Conservation (phyloP, 768 basidiomycete species). For the Macrocybe gigantea region DNA sequence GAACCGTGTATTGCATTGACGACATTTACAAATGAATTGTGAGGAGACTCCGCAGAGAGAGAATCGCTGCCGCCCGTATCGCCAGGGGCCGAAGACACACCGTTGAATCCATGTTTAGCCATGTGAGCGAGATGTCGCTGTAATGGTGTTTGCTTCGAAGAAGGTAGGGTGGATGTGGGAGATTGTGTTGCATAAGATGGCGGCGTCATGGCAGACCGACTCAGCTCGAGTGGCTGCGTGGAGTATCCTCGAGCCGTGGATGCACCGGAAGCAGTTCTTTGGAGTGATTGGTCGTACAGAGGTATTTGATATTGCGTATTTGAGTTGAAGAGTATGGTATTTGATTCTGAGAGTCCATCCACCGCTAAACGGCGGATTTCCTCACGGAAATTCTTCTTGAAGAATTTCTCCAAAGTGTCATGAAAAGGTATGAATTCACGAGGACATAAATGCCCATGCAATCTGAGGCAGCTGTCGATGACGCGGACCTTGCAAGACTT, state of each 20-base stretch:
- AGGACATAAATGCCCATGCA: conserved; percentile 79
- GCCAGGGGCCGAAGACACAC: conserved; percentile 72
- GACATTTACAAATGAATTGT: conserved; percentile 72
- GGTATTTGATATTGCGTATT: conserved; percentile 42
- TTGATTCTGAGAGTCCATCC: conserved; percentile 47
- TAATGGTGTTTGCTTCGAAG: conserved; percentile 62
- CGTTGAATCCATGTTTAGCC: conserved; percentile 77
- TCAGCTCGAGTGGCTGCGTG: conserved; percentile 50
- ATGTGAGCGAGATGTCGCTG: conserved; percentile 79
- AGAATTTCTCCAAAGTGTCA: conserved; percentile 80
- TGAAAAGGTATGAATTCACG: conserved; percentile 92
- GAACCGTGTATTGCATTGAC: conserved; percentile 42
- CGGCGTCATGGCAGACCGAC: conserved; percentile 37
- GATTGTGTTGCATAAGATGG: conserved; percentile 37
- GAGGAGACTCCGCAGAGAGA: conserved; percentile 61
- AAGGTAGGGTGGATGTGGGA: conserved; percentile 19
- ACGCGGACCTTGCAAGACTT: conserved; percentile 52
- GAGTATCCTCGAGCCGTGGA: conserved; percentile 40
- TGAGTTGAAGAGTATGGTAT: conserved; percentile 25
- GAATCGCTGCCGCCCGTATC: conserved; percentile 51
- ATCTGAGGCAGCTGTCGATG: conserved; percentile 77
- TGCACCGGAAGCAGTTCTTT: conserved; percentile 39
- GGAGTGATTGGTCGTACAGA: conserved; percentile 42
- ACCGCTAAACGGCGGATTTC: conserved; percentile 70
- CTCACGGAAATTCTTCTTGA: conserved; percentile 78